These are phyloP conservation scores for Pichia californica DNA, from an alignment of 805 yeast genomes.

Conservation along the genomic window DNA sequence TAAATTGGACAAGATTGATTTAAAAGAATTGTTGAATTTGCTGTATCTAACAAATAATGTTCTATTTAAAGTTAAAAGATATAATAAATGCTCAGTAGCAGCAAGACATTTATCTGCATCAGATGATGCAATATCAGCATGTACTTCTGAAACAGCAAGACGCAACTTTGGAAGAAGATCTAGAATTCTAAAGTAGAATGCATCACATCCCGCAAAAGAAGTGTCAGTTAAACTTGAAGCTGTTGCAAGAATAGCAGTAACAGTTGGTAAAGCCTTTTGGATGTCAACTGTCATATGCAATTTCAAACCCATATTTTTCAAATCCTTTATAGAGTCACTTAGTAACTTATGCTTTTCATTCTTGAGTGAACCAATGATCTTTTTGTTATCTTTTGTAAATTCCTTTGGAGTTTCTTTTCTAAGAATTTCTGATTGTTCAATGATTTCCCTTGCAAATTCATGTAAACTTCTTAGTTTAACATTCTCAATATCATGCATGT, in stretches of 20 bases:
- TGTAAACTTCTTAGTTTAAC: constrained; percentile 43
- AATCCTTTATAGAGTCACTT: constrained; percentile 69
- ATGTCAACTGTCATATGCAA: constrained; percentile 59
- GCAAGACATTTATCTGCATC: constrained; percentile 76
- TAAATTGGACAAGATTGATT: constrained; percentile 6
- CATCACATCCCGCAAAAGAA: constrained; percentile 36
- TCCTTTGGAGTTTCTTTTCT: constrained; percentile 71
- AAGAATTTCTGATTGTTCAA: constrained; percentile 54
- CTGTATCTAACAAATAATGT: constrained; percentile 36
- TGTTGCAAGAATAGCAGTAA: constrained; percentile 55
- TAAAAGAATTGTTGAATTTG: constrained; percentile 10
- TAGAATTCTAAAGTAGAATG: constrained; percentile 58
- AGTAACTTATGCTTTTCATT: constrained; percentile 75
- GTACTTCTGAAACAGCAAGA: constrained; percentile 50
- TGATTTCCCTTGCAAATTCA: constrained; percentile 48
- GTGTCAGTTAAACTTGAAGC: constrained; percentile 39
- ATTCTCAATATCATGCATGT: constrained; percentile 29
- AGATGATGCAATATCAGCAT: constrained; percentile 67
- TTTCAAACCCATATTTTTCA: constrained; percentile 72
- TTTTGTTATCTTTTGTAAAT: constrained; percentile 68
- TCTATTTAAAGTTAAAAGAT: constrained; percentile 48
- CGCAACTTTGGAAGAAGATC: constrained; percentile 80
- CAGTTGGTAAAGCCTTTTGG: constrained; percentile 53
- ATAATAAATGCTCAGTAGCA: constrained; percentile 63
- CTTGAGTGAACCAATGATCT: constrained; percentile 60